Evolutionary conservation across 2,329 filamentous ascomycete genomes (phyloP).

Genomic region (Fragosphaeria purpurea): DNA sequence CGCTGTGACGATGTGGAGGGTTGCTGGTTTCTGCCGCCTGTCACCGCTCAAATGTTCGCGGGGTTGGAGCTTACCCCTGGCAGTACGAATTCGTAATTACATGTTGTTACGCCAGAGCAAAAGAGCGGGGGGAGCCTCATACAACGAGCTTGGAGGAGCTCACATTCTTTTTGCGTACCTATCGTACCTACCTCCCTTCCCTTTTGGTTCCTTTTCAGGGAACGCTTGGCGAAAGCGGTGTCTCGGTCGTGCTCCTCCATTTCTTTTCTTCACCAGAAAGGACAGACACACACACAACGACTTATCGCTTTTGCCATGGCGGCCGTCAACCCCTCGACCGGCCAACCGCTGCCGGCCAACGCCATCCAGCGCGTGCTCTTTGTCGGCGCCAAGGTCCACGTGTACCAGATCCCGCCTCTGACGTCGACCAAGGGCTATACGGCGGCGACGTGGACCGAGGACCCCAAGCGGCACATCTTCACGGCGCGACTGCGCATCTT

Average conservation of each 20-base stretch:
- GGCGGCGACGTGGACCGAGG: constrained; percentile 66
- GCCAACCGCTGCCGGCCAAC: constrained; percentile 55
- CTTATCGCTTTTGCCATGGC: constrained; percentile 36
- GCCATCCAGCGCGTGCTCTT: constrained; percentile 81
- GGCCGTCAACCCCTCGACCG: constrained; percentile 61
- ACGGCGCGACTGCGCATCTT: constrained; percentile 71
- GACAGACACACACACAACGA: too few relatives aligned
- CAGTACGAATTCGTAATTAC: too few relatives aligned
- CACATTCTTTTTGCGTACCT: too few relatives aligned
- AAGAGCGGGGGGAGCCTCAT: too few relatives aligned
- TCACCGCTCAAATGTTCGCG: constrained; percentile 11
- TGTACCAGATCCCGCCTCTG: constrained; percentile 80
- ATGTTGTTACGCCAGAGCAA: too few relatives aligned
- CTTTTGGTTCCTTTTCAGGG: too few relatives aligned
- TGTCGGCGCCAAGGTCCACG: constrained; percentile 62
- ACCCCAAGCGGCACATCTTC: constrained; percentile 69
- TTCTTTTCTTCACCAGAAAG: too few relatives aligned
- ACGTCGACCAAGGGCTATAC: constrained; percentile 69
- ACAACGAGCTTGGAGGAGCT: too few relatives aligned
- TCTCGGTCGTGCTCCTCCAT: too few relatives aligned
- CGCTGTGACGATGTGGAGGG: too few relatives aligned
- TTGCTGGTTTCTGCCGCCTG: constrained; percentile 4
- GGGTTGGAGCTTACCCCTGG: background rate
- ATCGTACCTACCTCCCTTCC: too few relatives aligned
- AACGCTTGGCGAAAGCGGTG: too few relatives aligned